Percentiles rank a stretch among this genome's conserved stretches.
These are phyloP conservation scores for Leccinum ochraceum DNA, from an alignment of 768 basidiomycete species.

Conservation along the genomic window DNA sequence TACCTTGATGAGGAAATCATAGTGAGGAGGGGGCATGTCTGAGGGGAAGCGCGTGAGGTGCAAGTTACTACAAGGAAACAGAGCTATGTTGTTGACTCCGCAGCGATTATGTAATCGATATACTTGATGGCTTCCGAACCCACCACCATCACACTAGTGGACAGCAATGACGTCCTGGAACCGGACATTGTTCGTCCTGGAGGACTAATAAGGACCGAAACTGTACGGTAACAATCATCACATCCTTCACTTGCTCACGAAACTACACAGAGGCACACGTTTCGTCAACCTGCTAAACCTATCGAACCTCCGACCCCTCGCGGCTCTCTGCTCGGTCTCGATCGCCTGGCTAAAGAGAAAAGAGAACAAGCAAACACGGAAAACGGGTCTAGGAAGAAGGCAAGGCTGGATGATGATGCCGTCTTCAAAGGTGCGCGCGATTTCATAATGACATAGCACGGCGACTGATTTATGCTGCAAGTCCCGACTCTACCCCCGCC, in stretches of 20 bases:
- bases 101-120: conserved; percentile 21
- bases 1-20: conserved; percentile 96
- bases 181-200: conserved; percentile 78
- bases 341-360: conserved; percentile 88
- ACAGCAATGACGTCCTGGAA: conserved; percentile 80
- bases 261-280: conserved; percentile 67
- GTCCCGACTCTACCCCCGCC: conserved; percentile 76
- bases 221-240: conserved; percentile 40
- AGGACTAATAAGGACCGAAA: conserved; percentile 71
- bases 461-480: conserved; percentile 30
- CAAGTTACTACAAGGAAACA: not conserved
- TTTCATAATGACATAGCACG: not conserved
- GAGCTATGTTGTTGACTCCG: not conserved
- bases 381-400: conserved; percentile 61
- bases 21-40: conserved; percentile 87
- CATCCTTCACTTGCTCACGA: conserved; percentile 7
- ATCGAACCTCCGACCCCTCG: conserved; percentile 78
- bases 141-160: conserved; percentile 53
- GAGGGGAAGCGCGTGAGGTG: no score
- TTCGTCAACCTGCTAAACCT: conserved; percentile 71
- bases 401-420: conserved; percentile 60
- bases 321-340: conserved; percentile 81
- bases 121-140: no score
- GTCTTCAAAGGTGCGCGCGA: conserved; percentile 78
- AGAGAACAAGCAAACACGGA: conserved; percentile 53